Evolutionary conservation across 257 asterid genomes (phyloP), one percentile per base, ranked within the genome.

Genomic region (Solanum dulcamara): DNA sequence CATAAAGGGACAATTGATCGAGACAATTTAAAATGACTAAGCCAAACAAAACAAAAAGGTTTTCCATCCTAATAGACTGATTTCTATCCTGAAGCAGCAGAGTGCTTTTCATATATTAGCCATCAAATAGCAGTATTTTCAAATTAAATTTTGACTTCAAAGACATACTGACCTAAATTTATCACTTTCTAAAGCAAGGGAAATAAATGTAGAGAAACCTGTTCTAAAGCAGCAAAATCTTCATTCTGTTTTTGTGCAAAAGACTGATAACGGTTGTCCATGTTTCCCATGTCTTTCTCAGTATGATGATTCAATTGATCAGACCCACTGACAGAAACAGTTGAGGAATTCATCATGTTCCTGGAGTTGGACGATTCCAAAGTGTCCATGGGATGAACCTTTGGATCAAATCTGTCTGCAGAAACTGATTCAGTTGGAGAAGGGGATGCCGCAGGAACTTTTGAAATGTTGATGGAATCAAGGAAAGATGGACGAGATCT

Each of bases 151-250:
- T 79, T 48, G 64, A 79, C 64, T 79, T 18, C 8, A 18, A 48
- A 48, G 83, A 48, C 64, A 79, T 79, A 3, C 30, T 48, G 64
- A 44, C 83, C 64, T 48, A 79, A 28, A 79, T 53, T 79, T 28
- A 48, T 48, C 6, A 77, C 64, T 79, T 70, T 79, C 64, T 79
- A 79, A 48, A 79, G 26, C 42, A 28, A 80, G 82, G 74, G 82
- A 35, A 82, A 80, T 57, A 48, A 75, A 72, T 68, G 85, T 75
- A 84, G 84, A 86, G 60, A 67, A 86, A 97, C 99, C 99, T 97
- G 98, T 91, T 97, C 99, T 85, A 97, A 86, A 75, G 97, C 95
- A 85, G 96, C 94, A 91, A 97, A 97, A 80, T 93, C 98, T 81
- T 95, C 98, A 71, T 94, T 90, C 87, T 93, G 97, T 88, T 91